Evolutionary conservation across 2,329 filamentous ascomycete genomes (phyloP).

Genomic region (Hypoxylon sp.): DNA sequence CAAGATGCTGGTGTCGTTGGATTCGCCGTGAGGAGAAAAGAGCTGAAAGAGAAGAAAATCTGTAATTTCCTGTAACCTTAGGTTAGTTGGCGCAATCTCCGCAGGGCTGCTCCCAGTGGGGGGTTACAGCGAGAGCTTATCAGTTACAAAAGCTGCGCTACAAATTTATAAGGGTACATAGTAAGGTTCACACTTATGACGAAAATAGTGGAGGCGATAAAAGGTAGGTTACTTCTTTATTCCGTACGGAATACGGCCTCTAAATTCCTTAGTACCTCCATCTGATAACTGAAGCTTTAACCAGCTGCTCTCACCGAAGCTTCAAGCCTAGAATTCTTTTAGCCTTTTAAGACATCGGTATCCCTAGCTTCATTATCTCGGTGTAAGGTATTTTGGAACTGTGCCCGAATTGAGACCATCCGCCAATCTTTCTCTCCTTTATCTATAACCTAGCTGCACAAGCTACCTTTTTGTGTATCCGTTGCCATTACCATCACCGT

Average conservation of each 20-base stretch:
- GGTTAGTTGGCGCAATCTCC: slow-evolving; percentile 4
- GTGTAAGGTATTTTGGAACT: neutral
- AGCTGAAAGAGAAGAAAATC: neutral
- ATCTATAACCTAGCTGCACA: neutral
- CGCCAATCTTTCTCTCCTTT: neutral
- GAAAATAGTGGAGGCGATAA: neutral
- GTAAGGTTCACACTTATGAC: too few species aligned
- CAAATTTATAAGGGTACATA: neutral
- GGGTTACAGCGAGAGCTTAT: slow-evolving; percentile 1
- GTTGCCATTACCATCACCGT: too few species aligned
- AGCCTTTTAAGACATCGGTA: neutral
- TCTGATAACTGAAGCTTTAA: neutral
- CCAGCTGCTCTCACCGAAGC: neutral
- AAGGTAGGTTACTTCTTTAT: neutral
- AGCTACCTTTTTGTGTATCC: neutral
- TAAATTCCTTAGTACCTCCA: neutral
- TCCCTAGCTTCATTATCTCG: neutral
- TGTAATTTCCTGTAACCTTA: neutral
- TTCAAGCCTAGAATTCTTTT: neutral
- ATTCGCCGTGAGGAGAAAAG: slow-evolving; percentile 4
- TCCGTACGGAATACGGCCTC: too few species aligned
- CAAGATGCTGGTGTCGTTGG: neutral
- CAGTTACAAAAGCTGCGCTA: neutral
- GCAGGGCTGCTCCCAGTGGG: neutral
- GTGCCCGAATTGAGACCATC: too few species aligned